These are phyloP conservation scores for Ascochyta rabiei DNA, from an alignment of 2,329 filamentous ascomycete genomes.

Conservation along the genomic window DNA sequence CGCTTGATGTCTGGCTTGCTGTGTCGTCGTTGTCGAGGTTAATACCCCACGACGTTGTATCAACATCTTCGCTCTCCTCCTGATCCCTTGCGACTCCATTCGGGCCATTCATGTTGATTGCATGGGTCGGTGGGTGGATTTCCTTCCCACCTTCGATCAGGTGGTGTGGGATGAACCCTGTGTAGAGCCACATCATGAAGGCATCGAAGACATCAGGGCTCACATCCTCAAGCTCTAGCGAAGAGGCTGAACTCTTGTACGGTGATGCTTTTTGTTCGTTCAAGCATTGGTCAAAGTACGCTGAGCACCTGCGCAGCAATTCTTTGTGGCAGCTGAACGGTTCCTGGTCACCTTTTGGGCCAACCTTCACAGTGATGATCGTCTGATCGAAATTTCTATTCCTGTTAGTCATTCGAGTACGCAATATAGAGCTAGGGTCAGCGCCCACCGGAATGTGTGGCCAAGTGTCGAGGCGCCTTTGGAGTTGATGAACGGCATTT, in stretches of 20 bases:
- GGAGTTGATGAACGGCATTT: conserved; percentile 45
- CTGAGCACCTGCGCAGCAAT: conserved; percentile 41
- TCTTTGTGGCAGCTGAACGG: conserved; percentile 46
- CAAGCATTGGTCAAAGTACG: conserved; percentile 41
- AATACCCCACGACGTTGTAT: conserved; percentile 44
- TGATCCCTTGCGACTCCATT: conserved; percentile 19
- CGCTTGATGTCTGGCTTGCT: conserved; percentile 18
- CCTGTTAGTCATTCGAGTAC: conserved; percentile 19
- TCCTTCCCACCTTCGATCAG: conserved; percentile 46
- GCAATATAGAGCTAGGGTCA: not conserved
- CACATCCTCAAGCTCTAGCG: conserved; percentile 41
- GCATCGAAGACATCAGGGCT: conserved; percentile 47
- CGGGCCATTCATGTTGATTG: conserved; percentile 29
- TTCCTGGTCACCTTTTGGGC: conserved; percentile 38
- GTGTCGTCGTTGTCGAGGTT: conserved; percentile 41
- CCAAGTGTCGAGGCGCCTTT: conserved; percentile 42
- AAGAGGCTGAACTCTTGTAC: conserved; percentile 35
- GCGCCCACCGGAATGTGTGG: conserved; percentile 42
- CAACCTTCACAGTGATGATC: conserved; percentile 45
- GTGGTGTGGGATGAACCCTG: conserved; percentile 45
- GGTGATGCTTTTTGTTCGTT: conserved; percentile 40
- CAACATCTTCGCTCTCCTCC: conserved; percentile 41
- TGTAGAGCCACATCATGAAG: conserved; percentile 48
- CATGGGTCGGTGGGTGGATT: conserved; percentile 35
- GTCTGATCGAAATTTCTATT: conserved; percentile 45